phyloP scores from a whole-genome alignment of 2,329 filamentous ascomycete species.

The Sphaerostilbella broomeana region DNA sequence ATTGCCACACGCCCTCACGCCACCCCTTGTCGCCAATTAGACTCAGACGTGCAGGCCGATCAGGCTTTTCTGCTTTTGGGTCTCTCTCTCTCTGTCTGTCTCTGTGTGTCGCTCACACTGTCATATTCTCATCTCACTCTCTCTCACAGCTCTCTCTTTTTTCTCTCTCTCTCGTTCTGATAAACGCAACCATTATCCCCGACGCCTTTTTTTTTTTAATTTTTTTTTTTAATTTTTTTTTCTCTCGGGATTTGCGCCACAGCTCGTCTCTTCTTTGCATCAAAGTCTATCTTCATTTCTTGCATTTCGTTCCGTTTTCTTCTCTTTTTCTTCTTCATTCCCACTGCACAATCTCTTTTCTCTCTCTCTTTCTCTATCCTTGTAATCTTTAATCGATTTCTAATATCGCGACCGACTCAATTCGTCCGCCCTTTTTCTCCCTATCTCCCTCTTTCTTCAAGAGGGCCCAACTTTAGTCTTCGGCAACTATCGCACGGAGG shows the following conservation, averaged over 20 bases:
- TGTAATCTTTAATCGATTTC: not conserved
- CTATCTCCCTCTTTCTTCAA: no score
- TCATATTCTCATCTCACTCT: not conserved
- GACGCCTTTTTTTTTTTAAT: not conserved
- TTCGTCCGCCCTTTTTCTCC: no score
- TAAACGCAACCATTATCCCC: conserved; percentile 5
- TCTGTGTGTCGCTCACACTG: not conserved
- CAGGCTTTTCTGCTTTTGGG: conserved; percentile 9
- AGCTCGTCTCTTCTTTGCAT: not conserved
- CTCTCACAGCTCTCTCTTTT: not conserved
- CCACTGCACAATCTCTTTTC: not conserved
- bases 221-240: conserved; percentile 1
- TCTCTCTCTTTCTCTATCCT: not conserved
- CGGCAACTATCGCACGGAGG: no score
- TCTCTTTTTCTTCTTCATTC: not conserved
- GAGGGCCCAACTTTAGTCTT: no score
- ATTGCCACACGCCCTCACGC: conserved; percentile 1
- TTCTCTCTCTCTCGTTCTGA: not conserved
- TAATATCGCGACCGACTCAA: no score
- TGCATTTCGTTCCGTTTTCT: not conserved
- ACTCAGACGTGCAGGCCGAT: conserved; percentile 12
- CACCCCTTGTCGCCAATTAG: conserved; percentile 10
- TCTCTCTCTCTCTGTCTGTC: conserved; percentile 8
- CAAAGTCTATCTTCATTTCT: conserved; percentile 4
- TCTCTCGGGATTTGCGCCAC: no score